Base-by-base conservation (phyloP, 345 rosid species). In the Acer campestre region DNA sequence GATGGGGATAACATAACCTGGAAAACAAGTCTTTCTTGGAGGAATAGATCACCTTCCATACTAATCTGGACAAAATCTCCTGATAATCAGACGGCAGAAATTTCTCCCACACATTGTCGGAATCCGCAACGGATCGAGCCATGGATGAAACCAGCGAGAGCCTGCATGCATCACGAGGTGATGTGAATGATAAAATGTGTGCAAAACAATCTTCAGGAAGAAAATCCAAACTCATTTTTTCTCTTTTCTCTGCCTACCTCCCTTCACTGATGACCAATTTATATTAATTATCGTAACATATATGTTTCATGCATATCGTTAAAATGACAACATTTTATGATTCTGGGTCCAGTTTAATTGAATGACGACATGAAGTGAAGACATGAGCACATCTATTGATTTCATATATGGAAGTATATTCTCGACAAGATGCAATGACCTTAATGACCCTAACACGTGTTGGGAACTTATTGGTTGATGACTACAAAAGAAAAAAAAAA, bases 161-260 rank as follows among this genome's bases (percentile, higher is more conserved):
- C 73, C 77, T 69, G 42, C 88, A 74, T 0, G 83, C 89, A 74
- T 85, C 92, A 16, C 20, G 3, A 0, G 88, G 84, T 35, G 78
- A 84, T 22, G 89, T 77, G 38, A 58, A 75, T 12, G 85, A 85
- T 20, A 81, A 44, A 77, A 77, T 70, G 13, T 79, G 9, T 7
- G 85, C 74, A 59, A 75, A 79, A 73, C 85, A 86, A 62, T 83
- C 86, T n/a, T 77, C 74, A 0, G 88, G 86, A 44, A 83, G 29
- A 22, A 40, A 69, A 18, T 81, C 75, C 76, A 84, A 27, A 48
- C 48, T 42, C 76, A 63, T 79, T 61, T 77, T 78, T 61, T 27
- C 23, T 27, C 7, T 44, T 16, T 17, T 16, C 6, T 16, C n/a
- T 53, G 3, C 10, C 12, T 46, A 46, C 13, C 14, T 42, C 46